Evolutionary conservation across 768 basidiomycete genomes (phyloP), one percentile per base, ranked within the genome.

Genomic region (Calocera cornea): DNA sequence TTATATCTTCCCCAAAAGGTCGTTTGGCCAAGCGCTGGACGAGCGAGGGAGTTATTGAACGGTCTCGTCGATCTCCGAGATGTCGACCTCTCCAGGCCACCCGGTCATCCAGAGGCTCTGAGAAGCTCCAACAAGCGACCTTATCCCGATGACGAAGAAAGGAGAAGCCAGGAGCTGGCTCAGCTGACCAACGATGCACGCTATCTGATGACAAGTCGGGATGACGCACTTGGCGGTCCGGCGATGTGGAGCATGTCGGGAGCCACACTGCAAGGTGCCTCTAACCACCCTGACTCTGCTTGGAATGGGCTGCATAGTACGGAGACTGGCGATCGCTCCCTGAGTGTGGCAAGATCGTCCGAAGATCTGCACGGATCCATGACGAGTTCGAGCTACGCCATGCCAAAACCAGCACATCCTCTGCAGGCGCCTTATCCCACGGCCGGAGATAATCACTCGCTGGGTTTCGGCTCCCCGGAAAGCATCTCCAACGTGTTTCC

Each of bases 21-120:
- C 31, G 67, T 72, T 44, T 72, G 71, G 71, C 71, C 71, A 19
- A 72, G 71, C 40, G 70, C 71, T 11, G 54, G 40, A n/a, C 69
- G 71, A 33, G 71, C 71, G 2, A 65, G 67, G 71, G 72, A 72
- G 17, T 34, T 72, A 12, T 65, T 72, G 44, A 64, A 71, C 31
- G 71, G 69, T 27, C 54, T 60, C 22, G 54, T 60, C 24, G 54
- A 60, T 31, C 54, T 60, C 22, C 54, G 54, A 5, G 54, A 60
- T 31, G 54, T 60, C 2, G 54, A 60, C 31, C 54, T 60, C 54
- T 60, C 54, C 10, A 2, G 54, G 19, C 54, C 54, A 10, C 54
- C 54, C 22, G 54, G 54, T 10, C 54, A 60, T 31, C 54, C 54
- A 10, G 54, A 60, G 22, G 54, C 54, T 16, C 31, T 60, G 5